Percentiles rank a stretch among this genome's conserved stretches.
Evolutionary conservation across 108 stramenopile species (phyloP).

Genomic region (Schizochytrium sp.): DNA sequence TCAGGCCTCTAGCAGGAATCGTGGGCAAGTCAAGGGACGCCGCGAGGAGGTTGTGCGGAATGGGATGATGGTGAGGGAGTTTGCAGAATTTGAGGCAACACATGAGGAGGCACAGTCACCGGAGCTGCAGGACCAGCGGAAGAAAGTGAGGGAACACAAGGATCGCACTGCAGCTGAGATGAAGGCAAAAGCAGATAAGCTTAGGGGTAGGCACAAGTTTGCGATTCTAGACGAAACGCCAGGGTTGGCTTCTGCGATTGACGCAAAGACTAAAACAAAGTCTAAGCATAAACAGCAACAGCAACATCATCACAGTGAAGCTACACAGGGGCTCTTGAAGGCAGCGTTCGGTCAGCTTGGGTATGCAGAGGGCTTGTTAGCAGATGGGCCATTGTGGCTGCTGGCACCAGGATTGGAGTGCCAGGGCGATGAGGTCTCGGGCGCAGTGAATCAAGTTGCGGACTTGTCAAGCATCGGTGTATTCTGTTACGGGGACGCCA

Average conservation of each 20-base stretch:
- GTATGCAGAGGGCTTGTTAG: background rate
- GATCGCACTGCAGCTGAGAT: conserved; percentile 15
- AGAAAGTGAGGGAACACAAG: conserved; percentile 17
- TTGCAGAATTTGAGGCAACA: background rate
- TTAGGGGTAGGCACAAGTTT: background rate
- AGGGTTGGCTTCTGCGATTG: background rate
- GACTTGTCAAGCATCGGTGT: background rate
- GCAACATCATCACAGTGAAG: background rate
- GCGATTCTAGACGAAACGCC: conserved; percentile 14
- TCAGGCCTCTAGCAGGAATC: too few relatives aligned
- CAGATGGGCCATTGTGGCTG: background rate
- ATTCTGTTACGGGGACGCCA: conserved; percentile 26
- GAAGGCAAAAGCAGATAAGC: background rate
- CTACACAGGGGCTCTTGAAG: background rate
- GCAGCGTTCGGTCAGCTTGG: conserved; percentile 26
- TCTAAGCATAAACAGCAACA: background rate
- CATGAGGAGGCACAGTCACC: conserved; percentile 29
- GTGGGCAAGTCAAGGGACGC: too few relatives aligned
- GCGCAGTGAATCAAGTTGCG: background rate
- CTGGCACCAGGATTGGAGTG: conserved; percentile 44
- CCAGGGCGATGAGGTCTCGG: background rate
- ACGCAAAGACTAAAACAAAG: background rate
- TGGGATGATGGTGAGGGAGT: background rate
- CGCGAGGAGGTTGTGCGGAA: too few relatives aligned
- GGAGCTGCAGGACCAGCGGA: background rate